These are phyloP conservation scores for Penicillium lividum DNA, from an alignment of 495 filamentous ascomycete genomes.

Conservation along the genomic window DNA sequence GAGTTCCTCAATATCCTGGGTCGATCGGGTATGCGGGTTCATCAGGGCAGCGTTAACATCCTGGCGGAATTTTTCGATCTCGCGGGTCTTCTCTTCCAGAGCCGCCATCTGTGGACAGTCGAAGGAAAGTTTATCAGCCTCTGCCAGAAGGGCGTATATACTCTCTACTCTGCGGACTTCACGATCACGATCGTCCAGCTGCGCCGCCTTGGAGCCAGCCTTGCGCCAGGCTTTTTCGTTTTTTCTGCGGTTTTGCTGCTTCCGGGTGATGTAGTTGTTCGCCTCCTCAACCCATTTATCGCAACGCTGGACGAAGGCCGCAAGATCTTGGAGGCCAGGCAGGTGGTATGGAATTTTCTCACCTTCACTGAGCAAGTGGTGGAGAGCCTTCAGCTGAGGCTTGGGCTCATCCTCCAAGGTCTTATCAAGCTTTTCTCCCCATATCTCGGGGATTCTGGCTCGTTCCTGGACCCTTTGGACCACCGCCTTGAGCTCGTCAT, in stretches of 20 bases:
- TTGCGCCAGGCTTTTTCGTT: conserved; percentile 91
- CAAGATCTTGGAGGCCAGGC: conserved; percentile 77
- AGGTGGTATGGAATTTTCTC: conserved; percentile 96
- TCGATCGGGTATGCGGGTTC: conserved; percentile 57
- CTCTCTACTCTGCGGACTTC: conserved; percentile 90
- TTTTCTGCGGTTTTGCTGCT: conserved; percentile 97
- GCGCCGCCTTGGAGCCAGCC: conserved; percentile 71
- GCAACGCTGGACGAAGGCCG: conserved; percentile 88
- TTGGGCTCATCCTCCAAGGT: conserved; percentile 77
- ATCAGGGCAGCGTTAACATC: conserved; percentile 70
- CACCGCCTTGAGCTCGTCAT: conserved; percentile 63
- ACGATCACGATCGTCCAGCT: conserved; percentile 84
- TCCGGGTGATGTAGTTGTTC: conserved; percentile 93
- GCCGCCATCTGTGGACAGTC: conserved; percentile 90
- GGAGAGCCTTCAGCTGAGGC: conserved; percentile 83
- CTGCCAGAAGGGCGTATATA: conserved; percentile 77
- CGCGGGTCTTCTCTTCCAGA: conserved; percentile 82
- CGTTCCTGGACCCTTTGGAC: conserved; percentile 83
- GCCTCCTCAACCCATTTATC: conserved; percentile 99
- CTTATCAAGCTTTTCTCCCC: conserved; percentile 88
- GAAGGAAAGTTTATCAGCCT: conserved; percentile 88
- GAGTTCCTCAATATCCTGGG: conserved; percentile 82
- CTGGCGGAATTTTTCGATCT: conserved; percentile 83
- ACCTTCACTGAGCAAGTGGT: conserved; percentile 85
- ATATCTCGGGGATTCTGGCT: conserved; percentile 79